A percentile compares a stretch with the other conserved stretches of the same genome.
Conservation (phyloP, 1,139 yeast genomes). For the Schizosaccharomyces versatilis region DNA sequence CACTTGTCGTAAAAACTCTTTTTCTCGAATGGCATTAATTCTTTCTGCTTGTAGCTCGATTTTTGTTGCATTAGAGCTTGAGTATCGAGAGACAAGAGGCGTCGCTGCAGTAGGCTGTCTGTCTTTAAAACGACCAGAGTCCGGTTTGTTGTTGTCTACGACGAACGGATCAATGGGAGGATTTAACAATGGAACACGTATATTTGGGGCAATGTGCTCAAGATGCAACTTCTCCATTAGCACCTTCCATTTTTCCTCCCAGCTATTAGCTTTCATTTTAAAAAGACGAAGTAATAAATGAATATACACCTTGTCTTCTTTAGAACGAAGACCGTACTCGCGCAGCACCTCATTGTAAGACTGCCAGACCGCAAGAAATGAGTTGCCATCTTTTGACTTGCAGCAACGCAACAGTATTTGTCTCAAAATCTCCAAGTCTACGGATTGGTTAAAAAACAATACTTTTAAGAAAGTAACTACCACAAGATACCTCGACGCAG, state of each 20-base stretch:
- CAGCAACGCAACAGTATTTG: neutral
- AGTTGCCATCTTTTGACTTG: neutral
- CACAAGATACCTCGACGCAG: conserved; percentile 1
- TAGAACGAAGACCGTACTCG: conserved; percentile 3
- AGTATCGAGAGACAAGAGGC: too few relatives aligned
- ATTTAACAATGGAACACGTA: neutral
- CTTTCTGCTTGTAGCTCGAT: too few relatives aligned
- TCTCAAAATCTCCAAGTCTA: conserved; percentile 1
- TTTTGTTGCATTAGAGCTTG: too few relatives aligned
- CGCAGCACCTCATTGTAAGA: conserved; percentile 5
- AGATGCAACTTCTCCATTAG: neutral
- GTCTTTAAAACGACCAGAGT: too few relatives aligned
- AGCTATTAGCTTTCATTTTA: neutral
- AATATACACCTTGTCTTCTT: conserved; percentile 2
- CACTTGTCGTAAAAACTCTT: too few relatives aligned
- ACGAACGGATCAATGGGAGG: neutral
- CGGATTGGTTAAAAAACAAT: neutral
- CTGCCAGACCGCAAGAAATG: conserved; percentile 5
- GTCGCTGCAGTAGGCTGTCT: too few relatives aligned
- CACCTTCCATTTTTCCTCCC: neutral
- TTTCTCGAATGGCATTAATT: too few relatives aligned
- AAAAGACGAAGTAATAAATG: conserved; percentile 4
- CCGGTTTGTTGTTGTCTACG: too few relatives aligned
- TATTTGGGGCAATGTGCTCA: neutral
- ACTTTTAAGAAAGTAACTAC: neutral